These are phyloP conservation scores for Melaleuca quinquenervia DNA, from an alignment of 345 rosid species.

Conservation along the genomic window DNA sequence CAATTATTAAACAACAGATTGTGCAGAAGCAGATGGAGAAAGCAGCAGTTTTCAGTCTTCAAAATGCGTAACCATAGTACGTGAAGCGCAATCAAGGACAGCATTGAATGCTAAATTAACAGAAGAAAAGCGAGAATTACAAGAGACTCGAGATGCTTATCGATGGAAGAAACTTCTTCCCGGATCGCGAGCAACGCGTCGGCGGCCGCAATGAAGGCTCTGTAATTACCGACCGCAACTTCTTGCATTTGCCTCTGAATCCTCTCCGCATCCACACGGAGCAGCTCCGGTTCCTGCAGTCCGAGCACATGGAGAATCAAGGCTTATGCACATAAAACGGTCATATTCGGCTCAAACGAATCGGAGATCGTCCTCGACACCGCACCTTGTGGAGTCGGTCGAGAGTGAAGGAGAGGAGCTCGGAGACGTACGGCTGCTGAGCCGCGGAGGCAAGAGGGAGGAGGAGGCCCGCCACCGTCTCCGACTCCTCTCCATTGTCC, in stretches of 20 bases:
- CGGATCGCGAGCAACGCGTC: constrained; percentile 83
- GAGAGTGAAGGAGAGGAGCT: constrained; percentile 97
- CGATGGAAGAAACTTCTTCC: constrained; percentile 77
- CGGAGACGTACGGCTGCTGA: constrained; percentile 91
- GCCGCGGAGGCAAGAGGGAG: constrained; percentile 75
- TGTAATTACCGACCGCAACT: constrained; percentile 91
- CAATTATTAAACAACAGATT: not conserved
- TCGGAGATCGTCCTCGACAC: not conserved
- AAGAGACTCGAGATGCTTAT: constrained; percentile 82
- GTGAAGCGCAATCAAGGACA: not conserved
- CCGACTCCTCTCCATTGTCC: constrained; percentile 20
- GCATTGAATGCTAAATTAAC: not conserved
- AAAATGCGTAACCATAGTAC: not conserved
- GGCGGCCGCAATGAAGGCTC: constrained; percentile 86
- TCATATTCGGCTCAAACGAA: not conserved
- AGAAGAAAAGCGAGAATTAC: constrained; percentile 19
- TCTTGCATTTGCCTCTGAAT: constrained; percentile 98
- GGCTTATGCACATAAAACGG: not conserved
- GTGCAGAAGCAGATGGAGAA: not conserved
- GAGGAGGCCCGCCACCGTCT: constrained; percentile 24
- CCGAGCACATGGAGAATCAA: not conserved
- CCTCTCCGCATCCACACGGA: constrained; percentile 90
- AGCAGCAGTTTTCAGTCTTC: not conserved
- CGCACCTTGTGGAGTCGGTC: constrained; percentile 93
- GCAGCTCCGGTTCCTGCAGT: constrained; percentile 84